phyloP scores from a whole-genome alignment of 495 filamentous ascomycete genomes.

The Xylaria acuta region DNA sequence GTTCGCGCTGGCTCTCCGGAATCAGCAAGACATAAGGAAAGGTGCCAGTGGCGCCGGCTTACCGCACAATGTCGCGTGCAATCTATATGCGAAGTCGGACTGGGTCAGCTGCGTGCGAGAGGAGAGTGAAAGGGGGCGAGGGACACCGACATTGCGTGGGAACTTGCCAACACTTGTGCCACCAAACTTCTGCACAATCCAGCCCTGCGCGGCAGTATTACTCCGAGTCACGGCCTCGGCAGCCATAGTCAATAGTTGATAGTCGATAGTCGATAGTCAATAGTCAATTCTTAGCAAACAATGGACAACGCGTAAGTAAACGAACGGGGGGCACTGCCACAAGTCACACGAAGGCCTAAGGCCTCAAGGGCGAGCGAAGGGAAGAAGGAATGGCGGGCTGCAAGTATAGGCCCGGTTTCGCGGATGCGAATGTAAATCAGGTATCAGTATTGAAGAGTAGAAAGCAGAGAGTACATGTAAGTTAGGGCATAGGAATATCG shows the following conservation, averaged over 20 bases:
- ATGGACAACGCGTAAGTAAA: background rate
- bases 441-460: background rate
- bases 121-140: constrained; percentile 3
- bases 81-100: constrained; percentile 54
- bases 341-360: constrained; percentile 2
- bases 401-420: background rate
- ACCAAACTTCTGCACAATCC: constrained; percentile 88
- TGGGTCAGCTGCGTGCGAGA: constrained; percentile 24
- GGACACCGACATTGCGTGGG: constrained; percentile 44
- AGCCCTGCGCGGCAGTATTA: constrained; percentile 53
- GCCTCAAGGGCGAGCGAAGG: background rate
- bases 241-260: constrained; percentile 29
- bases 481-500: background rate
- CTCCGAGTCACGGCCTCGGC: constrained; percentile 29
- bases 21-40: constrained; percentile 27
- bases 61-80: constrained; percentile 77
- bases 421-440: background rate
- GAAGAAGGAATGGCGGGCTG: constrained; percentile 1
- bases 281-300: background rate
- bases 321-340: background rate
- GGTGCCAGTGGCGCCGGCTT: constrained; percentile 38
- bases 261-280: too few species aligned
- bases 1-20: constrained; percentile 60
- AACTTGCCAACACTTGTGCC: constrained; percentile 66
- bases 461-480: background rate